phyloP scores from a whole-genome alignment of 768 basidiomycete genomes.

The Boletus reticuloceps region DNA sequence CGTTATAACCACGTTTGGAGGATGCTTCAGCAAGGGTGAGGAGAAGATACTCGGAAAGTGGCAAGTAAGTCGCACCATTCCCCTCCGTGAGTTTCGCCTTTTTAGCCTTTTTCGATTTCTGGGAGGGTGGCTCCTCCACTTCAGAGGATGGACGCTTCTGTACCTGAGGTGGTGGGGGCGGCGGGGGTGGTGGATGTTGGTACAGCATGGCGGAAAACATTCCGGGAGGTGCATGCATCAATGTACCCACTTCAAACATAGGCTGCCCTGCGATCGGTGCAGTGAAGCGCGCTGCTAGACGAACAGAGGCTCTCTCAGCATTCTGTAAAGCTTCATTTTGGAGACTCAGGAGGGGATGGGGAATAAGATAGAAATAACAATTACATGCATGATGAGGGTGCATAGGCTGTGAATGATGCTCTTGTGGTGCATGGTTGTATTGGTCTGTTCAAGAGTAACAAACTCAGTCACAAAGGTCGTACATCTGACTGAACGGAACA shows the following conservation, averaged over 20 bases:
- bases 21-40: conserved; percentile 28
- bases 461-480: conserved; percentile 15
- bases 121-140: conserved; percentile 39
- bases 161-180: conserved; percentile 25
- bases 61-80: conserved; percentile 26
- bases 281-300: conserved; percentile 52
- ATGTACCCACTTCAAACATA: conserved; percentile 33
- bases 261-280: conserved; percentile 30
- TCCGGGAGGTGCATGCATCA: conserved; percentile 29
- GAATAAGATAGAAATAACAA: conserved; percentile 22
- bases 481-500: conserved; percentile 20
- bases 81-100: conserved; percentile 36
- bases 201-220: conserved; percentile 30
- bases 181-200: conserved; percentile 26
- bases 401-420: conserved; percentile 31
- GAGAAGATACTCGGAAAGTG: conserved; percentile 4
- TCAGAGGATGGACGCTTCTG: conserved; percentile 39
- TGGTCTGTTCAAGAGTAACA: conserved; percentile 24
- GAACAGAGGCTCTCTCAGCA: conserved; percentile 55
- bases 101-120: conserved; percentile 49
- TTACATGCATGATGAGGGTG: conserved; percentile 32
- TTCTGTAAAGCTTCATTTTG: conserved; percentile 46
- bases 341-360: conserved; percentile 21
- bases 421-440: conserved; percentile 32
- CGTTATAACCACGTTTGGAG: conserved; percentile 65